Evolutionary conservation across 192 early-diverging fungal species (phyloP), one percentile per base, ranked within the genome.

Genomic region (Coemansia sp.): DNA sequence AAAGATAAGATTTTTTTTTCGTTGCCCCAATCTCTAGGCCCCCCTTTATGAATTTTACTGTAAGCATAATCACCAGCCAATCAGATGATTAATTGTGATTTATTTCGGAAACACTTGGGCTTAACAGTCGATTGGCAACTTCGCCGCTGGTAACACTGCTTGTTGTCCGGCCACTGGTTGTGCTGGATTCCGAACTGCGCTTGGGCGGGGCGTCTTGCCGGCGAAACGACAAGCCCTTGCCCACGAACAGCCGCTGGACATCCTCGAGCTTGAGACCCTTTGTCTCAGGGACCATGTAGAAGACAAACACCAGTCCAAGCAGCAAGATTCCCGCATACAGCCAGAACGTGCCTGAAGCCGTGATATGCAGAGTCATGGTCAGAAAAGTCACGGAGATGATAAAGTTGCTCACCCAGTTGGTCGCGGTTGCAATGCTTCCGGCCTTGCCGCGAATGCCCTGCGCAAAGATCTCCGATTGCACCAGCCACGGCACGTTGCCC

Each of bases 391-490:
- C 64, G 16, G 74, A 77, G 39, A 77, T 49, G 17, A 77, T 49
- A 47, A 77, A 77, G 40, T 77, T 77, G 48, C 58, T 62, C 6
- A 59, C 51, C 74, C 74, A 77, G 60, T 77, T 77, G 23, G 67
- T 70, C 7, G 74, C 74, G 7, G 74, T 77, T 1, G 74, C 67
- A 15, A 77, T 53, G 36, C 74, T 70, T 10, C 67, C 74, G 8
- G 74, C 74, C 56, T 70, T 77, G 58, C 74, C 70, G 53, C 74
- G 74, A 40, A 77, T 63, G 38, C 74, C 64, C 32, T 77, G 67
- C 15, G 63, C 62, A 59, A 77, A 77, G 20, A 77, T 77, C 59
- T 77, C 74, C 0, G 74, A 77, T 57, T 77, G 74, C 11, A 77
- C 56, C 17, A 77, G 56, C 74, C 74, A 77, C 8, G 74, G 74